Percentiles rank a stretch among this genome's conserved stretches.
Evolutionary conservation across 306 rosid species (phyloP).

Genomic region (Begonia masoniana): DNA sequence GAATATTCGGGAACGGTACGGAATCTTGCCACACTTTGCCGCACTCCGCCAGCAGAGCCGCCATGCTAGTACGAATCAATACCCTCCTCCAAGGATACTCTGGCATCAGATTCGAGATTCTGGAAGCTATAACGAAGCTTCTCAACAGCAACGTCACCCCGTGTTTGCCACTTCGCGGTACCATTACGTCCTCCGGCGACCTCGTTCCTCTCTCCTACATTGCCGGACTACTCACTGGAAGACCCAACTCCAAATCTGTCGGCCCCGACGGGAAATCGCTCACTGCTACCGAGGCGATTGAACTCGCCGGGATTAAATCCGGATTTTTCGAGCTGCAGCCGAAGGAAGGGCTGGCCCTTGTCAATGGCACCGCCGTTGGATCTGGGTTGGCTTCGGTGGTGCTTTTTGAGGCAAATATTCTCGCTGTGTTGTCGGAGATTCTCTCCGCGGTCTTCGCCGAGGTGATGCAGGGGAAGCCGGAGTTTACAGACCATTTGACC

Average conservation of each 20-base stretch:
- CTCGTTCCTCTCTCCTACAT: slow-evolving; percentile 86
- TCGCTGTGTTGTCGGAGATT: slow-evolving; percentile 55
- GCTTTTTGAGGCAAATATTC: slow-evolving; percentile 60
- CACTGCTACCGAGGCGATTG: slow-evolving; percentile 47
- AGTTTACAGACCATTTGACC: slow-evolving; percentile 80
- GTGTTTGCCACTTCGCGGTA: slow-evolving; percentile 71
- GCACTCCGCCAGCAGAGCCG: slow-evolving; percentile 69
- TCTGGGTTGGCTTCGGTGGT: slow-evolving; percentile 82
- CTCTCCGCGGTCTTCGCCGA: slow-evolving; percentile 70
- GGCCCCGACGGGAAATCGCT: slow-evolving; percentile 58
- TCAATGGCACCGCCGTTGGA: slow-evolving; percentile 89
- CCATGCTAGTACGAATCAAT: slow-evolving; percentile 74
- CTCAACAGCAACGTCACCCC: slow-evolving; percentile 67
- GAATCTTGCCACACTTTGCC: slow-evolving; percentile 61
- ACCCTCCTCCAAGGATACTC: slow-evolving; percentile 94
- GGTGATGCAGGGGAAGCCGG: slow-evolving; percentile 89
- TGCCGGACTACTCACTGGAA: slow-evolving; percentile 65
- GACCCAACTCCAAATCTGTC: slow-evolving; percentile 59
- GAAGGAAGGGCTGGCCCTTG: slow-evolving; percentile 88
- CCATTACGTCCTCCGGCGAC: slow-evolving; percentile 79
- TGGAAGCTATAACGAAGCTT: slow-evolving; percentile 68
- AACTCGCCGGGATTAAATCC: slow-evolving; percentile 30
- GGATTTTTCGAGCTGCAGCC: slow-evolving; percentile 85
- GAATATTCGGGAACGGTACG: slow-evolving; percentile 64
- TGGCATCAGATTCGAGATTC: slow-evolving; percentile 72